A percentile compares a stretch with the other conserved stretches of the same genome.
These are phyloP conservation scores for Tetrapyrgos nigripes DNA, from an alignment of 1,284 basidiomycete genomes.

Conservation along the genomic window DNA sequence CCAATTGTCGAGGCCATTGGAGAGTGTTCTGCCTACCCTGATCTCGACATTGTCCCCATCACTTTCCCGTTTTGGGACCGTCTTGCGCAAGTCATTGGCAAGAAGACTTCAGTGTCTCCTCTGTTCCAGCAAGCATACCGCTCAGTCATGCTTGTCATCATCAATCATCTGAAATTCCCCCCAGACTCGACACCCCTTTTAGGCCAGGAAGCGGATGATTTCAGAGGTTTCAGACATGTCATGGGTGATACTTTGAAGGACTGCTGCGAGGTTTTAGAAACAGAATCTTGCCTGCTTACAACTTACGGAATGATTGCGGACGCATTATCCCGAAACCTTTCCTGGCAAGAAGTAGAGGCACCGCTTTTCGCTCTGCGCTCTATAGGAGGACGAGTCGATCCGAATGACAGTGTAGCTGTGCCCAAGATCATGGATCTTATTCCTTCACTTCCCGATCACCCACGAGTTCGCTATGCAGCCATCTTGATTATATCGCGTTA, in stretches of 20 bases:
- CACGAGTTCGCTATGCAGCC: slow-evolving; percentile 93
- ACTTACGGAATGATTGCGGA: slow-evolving; percentile 84
- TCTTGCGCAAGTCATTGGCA: slow-evolving; percentile 83
- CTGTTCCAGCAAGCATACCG: slow-evolving; percentile 85
- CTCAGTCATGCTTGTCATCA: slow-evolving; percentile 86
- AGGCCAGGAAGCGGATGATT: slow-evolving; percentile 92
- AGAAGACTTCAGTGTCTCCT: slow-evolving; percentile 71
- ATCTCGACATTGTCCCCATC: slow-evolving; percentile 97
- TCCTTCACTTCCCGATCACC: slow-evolving; percentile 89
- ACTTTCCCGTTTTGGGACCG: slow-evolving; percentile 99
- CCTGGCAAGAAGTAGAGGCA: slow-evolving; percentile 98
- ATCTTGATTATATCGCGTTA: slow-evolving; percentile 96
- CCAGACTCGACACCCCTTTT: slow-evolving; percentile 68
- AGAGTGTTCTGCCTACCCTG: slow-evolving; percentile 92
- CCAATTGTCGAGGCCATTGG: slow-evolving; percentile 95
- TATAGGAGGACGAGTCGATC: slow-evolving; percentile 95
- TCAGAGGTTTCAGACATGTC: slow-evolving; percentile 94
- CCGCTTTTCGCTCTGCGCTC: slow-evolving; percentile 98
- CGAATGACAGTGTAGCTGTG: slow-evolving; percentile 83
- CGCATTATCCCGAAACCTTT: slow-evolving; percentile 66
- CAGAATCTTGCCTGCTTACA: slow-evolving; percentile 83
- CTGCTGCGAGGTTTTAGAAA: slow-evolving; percentile 94
- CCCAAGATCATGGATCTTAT: slow-evolving; percentile 97
- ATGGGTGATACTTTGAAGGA: slow-evolving; percentile 99
- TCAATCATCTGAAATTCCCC: slow-evolving; percentile 94